phyloP scores from a whole-genome alignment of 2,329 filamentous ascomycete species.

The Cephalotrichum gorgonifer region DNA sequence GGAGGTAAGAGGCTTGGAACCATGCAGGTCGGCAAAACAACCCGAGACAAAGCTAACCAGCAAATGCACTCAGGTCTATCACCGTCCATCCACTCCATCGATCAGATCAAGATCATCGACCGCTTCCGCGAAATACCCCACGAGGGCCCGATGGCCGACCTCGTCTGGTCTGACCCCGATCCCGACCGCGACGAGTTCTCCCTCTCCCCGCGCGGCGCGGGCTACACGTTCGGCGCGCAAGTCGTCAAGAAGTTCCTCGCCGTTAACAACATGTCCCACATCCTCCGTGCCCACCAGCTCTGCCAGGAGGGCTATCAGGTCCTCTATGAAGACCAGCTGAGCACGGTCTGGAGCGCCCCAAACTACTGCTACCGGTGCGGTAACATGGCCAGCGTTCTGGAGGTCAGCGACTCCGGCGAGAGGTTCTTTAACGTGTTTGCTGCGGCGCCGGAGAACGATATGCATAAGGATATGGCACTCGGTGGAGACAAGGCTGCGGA shows the following conservation, averaged over 20 bases:
- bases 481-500: constrained; percentile 61
- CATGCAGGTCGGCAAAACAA: no score
- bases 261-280: constrained; percentile 96
- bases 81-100: constrained; percentile 91
- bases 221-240: constrained; percentile 95
- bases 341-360: constrained; percentile 95
- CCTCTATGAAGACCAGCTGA: constrained; percentile 86
- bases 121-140: constrained; percentile 97
- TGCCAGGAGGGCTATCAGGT: constrained; percentile 98
- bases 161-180: constrained; percentile 97
- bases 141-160: constrained; percentile 97
- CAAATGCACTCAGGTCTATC: constrained; percentile 54
- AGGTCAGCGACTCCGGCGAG: constrained; percentile 88
- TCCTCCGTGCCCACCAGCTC: constrained; percentile 92
- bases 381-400: constrained; percentile 92
- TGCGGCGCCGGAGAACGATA: constrained; percentile 89
- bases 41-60: background rate
- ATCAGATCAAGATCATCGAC: constrained; percentile 99
- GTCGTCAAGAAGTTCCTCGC: constrained; percentile 97
- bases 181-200: constrained; percentile 97
- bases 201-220: constrained; percentile 82
- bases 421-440: constrained; percentile 97
- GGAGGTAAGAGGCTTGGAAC: constrained; percentile 48
- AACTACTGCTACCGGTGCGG: constrained; percentile 95
- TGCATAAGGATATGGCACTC: constrained; percentile 75